Percentiles rank a stretch among this genome's conserved stretches.
These are phyloP conservation scores for Podaxis sp. DNA, from an alignment of 768 basidiomycete species.

Conservation along the genomic window DNA sequence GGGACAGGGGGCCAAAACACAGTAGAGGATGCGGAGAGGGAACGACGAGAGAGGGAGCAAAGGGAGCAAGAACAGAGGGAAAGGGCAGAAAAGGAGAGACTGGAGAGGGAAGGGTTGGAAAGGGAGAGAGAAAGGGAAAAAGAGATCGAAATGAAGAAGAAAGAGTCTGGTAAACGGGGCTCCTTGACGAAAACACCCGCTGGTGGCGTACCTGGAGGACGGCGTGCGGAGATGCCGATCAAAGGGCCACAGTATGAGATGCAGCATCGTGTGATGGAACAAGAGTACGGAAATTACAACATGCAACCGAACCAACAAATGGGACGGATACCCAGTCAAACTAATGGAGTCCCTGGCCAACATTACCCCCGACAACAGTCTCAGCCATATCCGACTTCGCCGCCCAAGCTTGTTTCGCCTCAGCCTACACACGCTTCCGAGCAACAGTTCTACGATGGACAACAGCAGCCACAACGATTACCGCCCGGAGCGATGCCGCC, in stretches of 20 bases:
- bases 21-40: constrained; percentile 37
- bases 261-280: constrained; percentile 91
- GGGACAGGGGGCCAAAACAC: constrained; percentile 31
- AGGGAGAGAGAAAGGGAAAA: constrained; percentile 47
- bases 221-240: constrained; percentile 84
- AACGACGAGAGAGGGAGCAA: constrained; percentile 39
- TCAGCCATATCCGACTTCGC: constrained; percentile 20
- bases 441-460: constrained; percentile 38
- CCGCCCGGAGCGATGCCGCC: constrained; percentile 68
- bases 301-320: constrained; percentile 33
- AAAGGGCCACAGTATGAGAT: constrained; percentile 91
- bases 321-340: background rate
- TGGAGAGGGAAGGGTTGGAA: constrained; percentile 41
- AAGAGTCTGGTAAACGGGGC: constrained; percentile 48
- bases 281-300: constrained; percentile 66
- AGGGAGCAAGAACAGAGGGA: constrained; percentile 42
- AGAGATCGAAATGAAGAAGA: constrained; percentile 58
- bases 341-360: constrained; percentile 26
- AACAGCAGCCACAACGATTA: constrained; percentile 36
- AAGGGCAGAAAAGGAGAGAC: constrained; percentile 39
- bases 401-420: constrained; percentile 24
- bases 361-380: constrained; percentile 29
- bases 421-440: constrained; percentile 33
- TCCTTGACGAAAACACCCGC: constrained; percentile 68
- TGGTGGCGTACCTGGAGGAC: constrained; percentile 47